A percentile compares a stretch with the other conserved stretches of the same genome.
These are phyloP conservation scores for Russula olivacea DNA, from an alignment of 768 basidiomycete genomes.

Conservation along the genomic window DNA sequence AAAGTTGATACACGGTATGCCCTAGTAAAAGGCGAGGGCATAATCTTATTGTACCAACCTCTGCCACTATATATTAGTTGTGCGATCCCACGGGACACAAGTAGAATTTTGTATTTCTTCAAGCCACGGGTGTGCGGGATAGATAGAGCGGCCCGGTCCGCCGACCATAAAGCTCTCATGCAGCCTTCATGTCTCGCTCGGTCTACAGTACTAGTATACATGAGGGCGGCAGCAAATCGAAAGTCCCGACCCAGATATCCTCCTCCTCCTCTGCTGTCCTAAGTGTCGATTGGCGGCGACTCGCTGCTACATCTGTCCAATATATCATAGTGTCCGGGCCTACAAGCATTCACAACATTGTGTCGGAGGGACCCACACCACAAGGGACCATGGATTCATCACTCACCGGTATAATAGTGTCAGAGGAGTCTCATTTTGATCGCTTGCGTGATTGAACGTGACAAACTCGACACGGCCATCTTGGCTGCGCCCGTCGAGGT, in stretches of 20 bases:
- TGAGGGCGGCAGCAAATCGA: background rate
- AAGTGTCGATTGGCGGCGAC: constrained; percentile 6
- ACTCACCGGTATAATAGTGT: constrained; percentile 70
- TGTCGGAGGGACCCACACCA: background rate
- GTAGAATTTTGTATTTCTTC: constrained; percentile 17
- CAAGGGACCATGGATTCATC: background rate
- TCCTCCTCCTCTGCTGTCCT: background rate
- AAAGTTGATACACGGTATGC: constrained; percentile 48
- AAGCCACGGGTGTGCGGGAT: constrained; percentile 1
- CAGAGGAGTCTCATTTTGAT: constrained; percentile 46
- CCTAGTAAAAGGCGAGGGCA: constrained; percentile 68
- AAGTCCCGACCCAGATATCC: background rate
- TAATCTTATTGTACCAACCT: constrained; percentile 32
- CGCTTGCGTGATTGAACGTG: constrained; percentile 48
- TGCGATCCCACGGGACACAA: background rate
- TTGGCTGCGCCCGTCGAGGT: constrained; percentile 60
- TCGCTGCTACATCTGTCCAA: constrained; percentile 35
- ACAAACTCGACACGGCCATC: constrained; percentile 59
- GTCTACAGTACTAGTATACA: background rate
- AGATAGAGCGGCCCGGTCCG: background rate
- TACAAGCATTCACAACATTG: constrained; percentile 29
- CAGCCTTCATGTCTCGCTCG: background rate
- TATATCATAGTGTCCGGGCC: constrained; percentile 89
- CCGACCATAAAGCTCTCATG: background rate
- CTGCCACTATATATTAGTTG: background rate